phyloP scores from a whole-genome alignment of 192 early-diverging fungal species.

The Coemansia sp. region DNA sequence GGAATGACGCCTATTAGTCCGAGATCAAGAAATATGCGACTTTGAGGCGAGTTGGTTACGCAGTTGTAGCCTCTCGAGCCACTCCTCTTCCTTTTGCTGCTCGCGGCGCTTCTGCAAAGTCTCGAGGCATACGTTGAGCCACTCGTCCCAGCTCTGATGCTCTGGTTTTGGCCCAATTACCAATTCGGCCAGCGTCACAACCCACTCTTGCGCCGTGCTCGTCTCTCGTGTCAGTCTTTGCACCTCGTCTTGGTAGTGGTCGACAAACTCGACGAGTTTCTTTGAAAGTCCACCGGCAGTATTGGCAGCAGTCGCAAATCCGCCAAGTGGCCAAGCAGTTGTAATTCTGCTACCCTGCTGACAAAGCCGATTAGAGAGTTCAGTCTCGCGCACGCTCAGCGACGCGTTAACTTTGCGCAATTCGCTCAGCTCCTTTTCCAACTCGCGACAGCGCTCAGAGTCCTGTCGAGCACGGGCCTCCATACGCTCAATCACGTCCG shows the following conservation, averaged over 20 bases:
- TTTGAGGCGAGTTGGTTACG: slow-evolving; percentile 5
- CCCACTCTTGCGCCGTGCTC: slow-evolving; percentile 45
- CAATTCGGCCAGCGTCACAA: slow-evolving; percentile 44
- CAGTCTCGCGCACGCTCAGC: slow-evolving; percentile 24
- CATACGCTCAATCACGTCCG: slow-evolving; percentile 44
- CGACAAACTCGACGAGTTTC: slow-evolving; percentile 40
- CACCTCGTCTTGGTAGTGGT: slow-evolving; percentile 37
- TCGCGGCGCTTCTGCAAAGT: slow-evolving; percentile 30
- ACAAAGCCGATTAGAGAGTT: slow-evolving; percentile 19
- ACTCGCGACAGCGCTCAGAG: slow-evolving; percentile 18
- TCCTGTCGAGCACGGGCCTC: slow-evolving; percentile 31
- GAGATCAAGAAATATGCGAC: neutral
- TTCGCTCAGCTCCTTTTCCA: slow-evolving; percentile 26
- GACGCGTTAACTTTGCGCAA: slow-evolving; percentile 21
- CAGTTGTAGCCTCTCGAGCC: slow-evolving; percentile 16
- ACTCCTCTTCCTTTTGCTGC: slow-evolving; percentile 27
- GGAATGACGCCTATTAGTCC: neutral
- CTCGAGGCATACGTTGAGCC: slow-evolving; percentile 39
- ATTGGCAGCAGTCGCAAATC: neutral
- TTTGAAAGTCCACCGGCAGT: slow-evolving; percentile 11
- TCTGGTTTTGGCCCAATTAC: slow-evolving; percentile 45
- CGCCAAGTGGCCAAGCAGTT: neutral
- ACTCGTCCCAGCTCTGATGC: slow-evolving; percentile 49
- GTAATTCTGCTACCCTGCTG: neutral
- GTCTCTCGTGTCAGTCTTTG: slow-evolving; percentile 32